These are phyloP conservation scores for Aspergillus hancockii DNA, from an alignment of 495 filamentous ascomycete species.

Conservation along the genomic window DNA sequence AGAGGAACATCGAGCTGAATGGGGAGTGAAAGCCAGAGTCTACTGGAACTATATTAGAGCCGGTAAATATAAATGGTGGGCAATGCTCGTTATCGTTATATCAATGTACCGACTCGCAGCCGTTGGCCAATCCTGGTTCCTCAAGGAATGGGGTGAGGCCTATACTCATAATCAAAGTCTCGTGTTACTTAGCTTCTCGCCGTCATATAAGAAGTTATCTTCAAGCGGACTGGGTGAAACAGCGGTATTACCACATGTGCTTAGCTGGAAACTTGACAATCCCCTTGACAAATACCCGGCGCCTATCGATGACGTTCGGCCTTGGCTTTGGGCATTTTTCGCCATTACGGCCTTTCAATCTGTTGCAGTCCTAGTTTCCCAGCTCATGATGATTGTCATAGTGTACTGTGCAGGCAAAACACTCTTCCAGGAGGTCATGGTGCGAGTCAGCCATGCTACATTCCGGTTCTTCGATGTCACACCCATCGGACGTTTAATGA, in stretches of 20 bases:
- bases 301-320: slow-evolving; percentile 64
- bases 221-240: slow-evolving; percentile 3
- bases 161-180: slow-evolving; percentile 56
- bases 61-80: slow-evolving; percentile 73
- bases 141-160: slow-evolving; percentile 82
- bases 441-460: slow-evolving; percentile 70
- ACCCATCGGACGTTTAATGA: slow-evolving; percentile 82
- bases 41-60: slow-evolving; percentile 85
- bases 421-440: slow-evolving; percentile 69
- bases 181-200: slow-evolving; percentile 14
- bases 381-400: slow-evolving; percentile 65
- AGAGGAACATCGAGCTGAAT: slow-evolving; percentile 74
- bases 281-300: slow-evolving; percentile 61
- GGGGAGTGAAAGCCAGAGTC: slow-evolving; percentile 69
- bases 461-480: slow-evolving; percentile 89
- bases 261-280: slow-evolving; percentile 27
- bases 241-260: slow-evolving; percentile 11
- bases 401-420: slow-evolving; percentile 72
- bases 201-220: slow-evolving; percentile 1
- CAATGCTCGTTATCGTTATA: slow-evolving; percentile 56
- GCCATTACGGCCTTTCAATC: slow-evolving; percentile 59
- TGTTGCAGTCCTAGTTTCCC: slow-evolving; percentile 52
- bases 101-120: slow-evolving; percentile 58
- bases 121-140: slow-evolving; percentile 72
- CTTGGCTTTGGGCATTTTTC: slow-evolving; percentile 72